These are phyloP conservation scores for Arthromyces matolae DNA, from an alignment of 768 basidiomycete species.

Conservation along the genomic window DNA sequence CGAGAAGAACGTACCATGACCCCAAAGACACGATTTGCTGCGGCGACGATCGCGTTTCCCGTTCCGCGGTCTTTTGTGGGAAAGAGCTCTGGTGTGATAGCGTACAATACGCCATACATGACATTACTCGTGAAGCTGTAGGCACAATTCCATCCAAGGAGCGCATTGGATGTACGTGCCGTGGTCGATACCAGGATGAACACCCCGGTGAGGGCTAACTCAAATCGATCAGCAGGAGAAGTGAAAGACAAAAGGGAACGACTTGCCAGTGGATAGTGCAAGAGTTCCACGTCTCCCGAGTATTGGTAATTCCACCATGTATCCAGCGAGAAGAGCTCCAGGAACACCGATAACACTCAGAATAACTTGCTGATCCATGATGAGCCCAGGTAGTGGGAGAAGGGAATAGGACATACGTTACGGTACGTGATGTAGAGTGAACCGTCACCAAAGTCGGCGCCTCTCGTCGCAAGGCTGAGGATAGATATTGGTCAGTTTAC, in stretches of 20 bases:
- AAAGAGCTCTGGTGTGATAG: constrained; percentile 66
- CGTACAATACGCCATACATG: constrained; percentile 76
- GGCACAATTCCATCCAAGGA: constrained; percentile 80
- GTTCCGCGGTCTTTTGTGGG: constrained; percentile 72
- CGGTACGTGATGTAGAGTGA: constrained; percentile 71
- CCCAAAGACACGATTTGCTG: constrained; percentile 61
- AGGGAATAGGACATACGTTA: constrained; percentile 38
- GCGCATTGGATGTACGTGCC: constrained; percentile 59
- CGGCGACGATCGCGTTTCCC: constrained; percentile 61
- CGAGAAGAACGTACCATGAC: constrained; percentile 49
- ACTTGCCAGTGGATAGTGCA: constrained; percentile 58
- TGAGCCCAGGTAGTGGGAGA: neutral
- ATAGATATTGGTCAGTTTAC: neutral
- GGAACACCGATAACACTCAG: constrained; percentile 66
- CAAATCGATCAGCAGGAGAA: constrained; percentile 22
- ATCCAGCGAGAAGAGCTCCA: constrained; percentile 68
- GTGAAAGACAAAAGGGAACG: constrained; percentile 1
- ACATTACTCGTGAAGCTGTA: constrained; percentile 65
- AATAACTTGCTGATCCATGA: constrained; percentile 55
- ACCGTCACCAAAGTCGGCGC: constrained; percentile 66
- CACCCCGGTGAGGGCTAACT: constrained; percentile 62
- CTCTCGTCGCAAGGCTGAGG: constrained; percentile 58
- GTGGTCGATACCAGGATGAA: constrained; percentile 77
- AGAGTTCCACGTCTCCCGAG: constrained; percentile 68
- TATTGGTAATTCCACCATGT: constrained; percentile 60